A percentile compares a stretch with the other conserved stretches of the same genome.
Evolutionary conservation across 148 eudicot genomes (phyloP).

Genomic region (Silene conica): DNA sequence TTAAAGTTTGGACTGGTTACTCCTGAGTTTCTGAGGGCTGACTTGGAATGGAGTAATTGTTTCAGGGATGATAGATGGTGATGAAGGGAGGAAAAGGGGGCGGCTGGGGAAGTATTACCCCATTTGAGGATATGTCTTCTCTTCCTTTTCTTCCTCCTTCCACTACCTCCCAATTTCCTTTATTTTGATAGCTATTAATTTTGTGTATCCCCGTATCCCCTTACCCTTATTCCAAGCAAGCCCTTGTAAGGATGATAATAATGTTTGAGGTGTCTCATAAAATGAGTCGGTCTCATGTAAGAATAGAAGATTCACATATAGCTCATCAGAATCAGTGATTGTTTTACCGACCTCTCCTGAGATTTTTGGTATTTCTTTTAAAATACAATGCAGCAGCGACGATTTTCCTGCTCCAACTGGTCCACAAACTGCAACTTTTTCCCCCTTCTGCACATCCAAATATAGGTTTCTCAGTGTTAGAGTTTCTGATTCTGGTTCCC

Average conservation of each 20-base stretch:
- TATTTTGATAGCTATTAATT: too few relatives aligned
- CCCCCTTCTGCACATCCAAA: constrained; percentile 33
- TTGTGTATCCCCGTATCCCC: too few relatives aligned
- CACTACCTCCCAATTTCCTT: too few relatives aligned
- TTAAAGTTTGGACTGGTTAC: neutral
- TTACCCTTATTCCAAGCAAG: too few relatives aligned
- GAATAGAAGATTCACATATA: neutral
- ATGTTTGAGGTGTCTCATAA: neutral
- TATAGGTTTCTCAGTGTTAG: constrained; percentile 31
- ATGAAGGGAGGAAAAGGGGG: too few relatives aligned
- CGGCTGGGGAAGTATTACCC: too few relatives aligned
- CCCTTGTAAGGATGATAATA: neutral
- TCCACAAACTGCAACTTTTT: constrained; percentile 60
- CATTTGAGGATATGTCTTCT: too few relatives aligned
- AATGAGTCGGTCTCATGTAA: neutral
- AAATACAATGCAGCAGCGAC: constrained; percentile 47
- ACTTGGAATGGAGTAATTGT: too few relatives aligned
- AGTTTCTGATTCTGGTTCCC: constrained; percentile 36
- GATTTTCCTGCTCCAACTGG: constrained; percentile 69
- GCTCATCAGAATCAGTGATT: neutral
- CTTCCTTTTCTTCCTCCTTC: too few relatives aligned
- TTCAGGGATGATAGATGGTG: too few relatives aligned
- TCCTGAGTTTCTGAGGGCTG: neutral
- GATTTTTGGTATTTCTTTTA: constrained; percentile 49
- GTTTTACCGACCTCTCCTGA: constrained; percentile 37